Conservation (phyloP, 805 yeast species). For the Komagataella populi region DNA sequence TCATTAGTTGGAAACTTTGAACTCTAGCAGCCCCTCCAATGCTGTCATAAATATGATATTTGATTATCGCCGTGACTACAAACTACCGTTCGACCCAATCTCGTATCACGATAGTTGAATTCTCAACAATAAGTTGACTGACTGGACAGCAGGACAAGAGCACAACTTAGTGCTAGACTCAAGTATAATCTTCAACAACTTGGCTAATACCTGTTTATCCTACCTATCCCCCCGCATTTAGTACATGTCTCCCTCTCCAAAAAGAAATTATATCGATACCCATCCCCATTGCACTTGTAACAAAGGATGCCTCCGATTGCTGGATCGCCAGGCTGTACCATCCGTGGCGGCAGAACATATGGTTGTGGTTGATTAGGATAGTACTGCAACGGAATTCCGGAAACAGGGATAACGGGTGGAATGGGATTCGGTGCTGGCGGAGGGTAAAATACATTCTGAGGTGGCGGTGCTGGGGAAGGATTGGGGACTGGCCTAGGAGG, state of each 20-base stretch:
- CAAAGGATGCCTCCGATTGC: slow-evolving; percentile 60
- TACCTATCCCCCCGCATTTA: slow-evolving; percentile 55
- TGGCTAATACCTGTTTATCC: slow-evolving; percentile 17
- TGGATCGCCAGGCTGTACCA: slow-evolving; percentile 70
- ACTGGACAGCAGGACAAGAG: too few species aligned
- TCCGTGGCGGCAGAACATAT: slow-evolving; percentile 17
- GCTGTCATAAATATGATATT: too few species aligned
- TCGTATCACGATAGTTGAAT: too few species aligned
- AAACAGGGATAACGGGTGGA: slow-evolving; percentile 8
- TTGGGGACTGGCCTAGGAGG: slow-evolving; percentile 6
- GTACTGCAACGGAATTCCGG: slow-evolving; percentile 1
- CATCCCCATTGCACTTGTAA: slow-evolving; percentile 60
- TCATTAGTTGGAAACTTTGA: too few species aligned
- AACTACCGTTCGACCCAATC: too few species aligned
- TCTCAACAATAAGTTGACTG: too few species aligned
- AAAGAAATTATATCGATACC: slow-evolving; percentile 32
- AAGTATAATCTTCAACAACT: too few species aligned
- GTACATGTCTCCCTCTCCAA: slow-evolving; percentile 52
- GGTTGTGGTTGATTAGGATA: neutral
- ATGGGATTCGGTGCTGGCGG: slow-evolving; percentile 12
- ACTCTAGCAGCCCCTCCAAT: too few species aligned
- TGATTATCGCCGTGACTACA: too few species aligned
- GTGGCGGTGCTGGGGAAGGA: slow-evolving; percentile 2
- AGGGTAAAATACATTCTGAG: slow-evolving; percentile 10
- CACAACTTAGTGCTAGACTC: too few species aligned